Base-by-base conservation (phyloP, 208 protist species). In the Acanthamoeba lugdunensis region DNA sequence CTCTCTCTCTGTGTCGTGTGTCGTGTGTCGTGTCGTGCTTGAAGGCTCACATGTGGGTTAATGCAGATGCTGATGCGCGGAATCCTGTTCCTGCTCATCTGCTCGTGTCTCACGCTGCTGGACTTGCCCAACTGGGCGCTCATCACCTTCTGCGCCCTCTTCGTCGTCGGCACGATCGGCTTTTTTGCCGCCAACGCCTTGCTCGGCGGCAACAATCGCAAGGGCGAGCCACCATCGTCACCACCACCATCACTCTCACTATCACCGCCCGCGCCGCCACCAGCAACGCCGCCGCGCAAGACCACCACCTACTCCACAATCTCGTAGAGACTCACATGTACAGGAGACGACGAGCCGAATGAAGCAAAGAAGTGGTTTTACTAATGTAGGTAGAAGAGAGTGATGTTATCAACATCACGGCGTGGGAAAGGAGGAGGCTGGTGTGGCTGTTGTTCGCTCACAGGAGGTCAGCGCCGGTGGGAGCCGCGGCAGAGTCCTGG, bases 61-160 rank as follows among this genome's bases (percentile, higher is more conserved):
- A 16, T n/a, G 14, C 69, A 77, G 69, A 77, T 77, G 69, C 69
- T 77, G 69, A 77, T 77, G 69, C 69, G 69, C 7, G 69, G 69
- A 13, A 77, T 77, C 28, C n/a, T 77, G 11, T 77, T 77, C 37
- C n/a, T 77, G 37, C 69, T 77, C 25, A 14, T 77, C 37, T 77
- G 69, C 69, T 77, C 69, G 37, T 77, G 69, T n/a, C 69, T 77
- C 30, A 77, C 69, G 21, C 69, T 77, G 69, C 69, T 77, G 7
- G 69, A 77, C 28, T 30, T 77, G 69, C 69, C 69, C 69, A 77
- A 77, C 69, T 77, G 69, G 69, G 69, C 37, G 69, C 69, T 77
- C 11, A 77, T 77, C 37, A 21, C 69, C 30, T 77, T 77, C 37
- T 77, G 69, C 37, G 37, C n/a, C 14, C 18, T 5, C 5, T 77